These are phyloP conservation scores for Globisporangium alternatum DNA, from an alignment of 352 stramenopile genomes.

Conservation along the genomic window DNA sequence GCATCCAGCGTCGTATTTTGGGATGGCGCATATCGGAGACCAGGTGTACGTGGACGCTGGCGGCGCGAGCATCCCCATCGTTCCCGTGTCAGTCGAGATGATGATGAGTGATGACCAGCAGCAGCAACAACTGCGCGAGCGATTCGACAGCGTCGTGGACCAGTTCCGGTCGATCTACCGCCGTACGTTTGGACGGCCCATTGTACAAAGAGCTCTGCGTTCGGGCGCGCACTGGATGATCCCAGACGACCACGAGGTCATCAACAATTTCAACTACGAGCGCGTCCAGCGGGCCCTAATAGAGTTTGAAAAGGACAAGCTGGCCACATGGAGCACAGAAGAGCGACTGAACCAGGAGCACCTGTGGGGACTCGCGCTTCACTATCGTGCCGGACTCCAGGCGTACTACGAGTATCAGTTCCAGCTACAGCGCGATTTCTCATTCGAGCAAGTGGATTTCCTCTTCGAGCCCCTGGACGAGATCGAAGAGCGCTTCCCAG, in stretches of 20 bases:
- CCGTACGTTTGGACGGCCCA: slow-evolving; percentile 42
- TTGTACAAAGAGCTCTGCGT: slow-evolving; percentile 50
- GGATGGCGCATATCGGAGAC: slow-evolving; percentile 52
- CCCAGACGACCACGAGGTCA: slow-evolving; percentile 72
- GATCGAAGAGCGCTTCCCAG: slow-evolving; percentile 34
- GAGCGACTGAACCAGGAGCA: slow-evolving; percentile 18
- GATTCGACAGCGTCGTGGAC: slow-evolving; percentile 30
- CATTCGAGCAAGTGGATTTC: slow-evolving; percentile 41
- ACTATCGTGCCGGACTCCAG: slow-evolving; percentile 58
- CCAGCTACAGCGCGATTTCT: slow-evolving; percentile 48
- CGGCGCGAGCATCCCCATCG: slow-evolving; percentile 26
- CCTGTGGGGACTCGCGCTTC: slow-evolving; percentile 36
- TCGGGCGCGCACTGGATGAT: slow-evolving; percentile 76
- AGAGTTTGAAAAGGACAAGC: not conserved
- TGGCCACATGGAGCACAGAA: not conserved
- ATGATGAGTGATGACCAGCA: not conserved
- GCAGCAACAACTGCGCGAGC: slow-evolving; percentile 2
- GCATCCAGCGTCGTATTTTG: slow-evolving; percentile 35
- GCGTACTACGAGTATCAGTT: slow-evolving; percentile 72
- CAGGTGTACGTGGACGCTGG: slow-evolving; percentile 57
- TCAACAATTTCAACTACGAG: slow-evolving; percentile 72
- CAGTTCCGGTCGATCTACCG: slow-evolving; percentile 62
- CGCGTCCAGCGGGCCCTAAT: slow-evolving; percentile 28
- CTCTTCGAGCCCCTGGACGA: slow-evolving; percentile 26
- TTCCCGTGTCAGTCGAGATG: slow-evolving; percentile 15